Conservation (phyloP, 768 basidiomycete genomes). For the Nidularia pulvinata region DNA sequence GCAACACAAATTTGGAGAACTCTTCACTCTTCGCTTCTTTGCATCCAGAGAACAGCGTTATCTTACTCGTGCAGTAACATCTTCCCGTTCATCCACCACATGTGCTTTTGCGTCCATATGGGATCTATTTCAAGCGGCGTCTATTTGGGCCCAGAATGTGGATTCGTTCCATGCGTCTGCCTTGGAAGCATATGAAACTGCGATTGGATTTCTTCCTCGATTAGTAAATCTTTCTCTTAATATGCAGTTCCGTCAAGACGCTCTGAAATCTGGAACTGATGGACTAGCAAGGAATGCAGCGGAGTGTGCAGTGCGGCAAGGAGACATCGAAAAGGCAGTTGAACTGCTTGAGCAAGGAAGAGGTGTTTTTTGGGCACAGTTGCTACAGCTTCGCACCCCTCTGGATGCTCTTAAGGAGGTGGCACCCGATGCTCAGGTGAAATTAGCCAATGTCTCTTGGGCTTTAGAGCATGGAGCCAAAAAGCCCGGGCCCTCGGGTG, state of each 20-base stretch:
- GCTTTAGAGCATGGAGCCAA: too few relatives aligned
- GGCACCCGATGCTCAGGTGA: background rate
- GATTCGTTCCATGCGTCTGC: background rate
- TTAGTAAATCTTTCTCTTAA: background rate
- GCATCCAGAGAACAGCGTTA: too few relatives aligned
- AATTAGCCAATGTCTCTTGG: too few relatives aligned
- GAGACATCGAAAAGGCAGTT: background rate
- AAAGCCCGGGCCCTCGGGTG: too few relatives aligned
- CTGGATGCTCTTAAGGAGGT: background rate
- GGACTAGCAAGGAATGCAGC: background rate
- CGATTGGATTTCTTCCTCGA: background rate
- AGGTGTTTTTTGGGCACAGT: background rate
- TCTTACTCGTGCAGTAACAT: too few relatives aligned
- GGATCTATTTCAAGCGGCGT: too few relatives aligned
- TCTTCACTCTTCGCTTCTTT: too few relatives aligned
- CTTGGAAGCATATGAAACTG: background rate
- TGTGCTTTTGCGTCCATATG: too few relatives aligned
- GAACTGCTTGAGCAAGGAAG: background rate
- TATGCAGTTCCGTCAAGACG: background rate
- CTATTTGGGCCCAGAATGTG: background rate
- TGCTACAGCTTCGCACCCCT: background rate
- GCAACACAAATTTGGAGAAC: too few relatives aligned
- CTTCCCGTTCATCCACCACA: too few relatives aligned
- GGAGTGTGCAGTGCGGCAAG: background rate
- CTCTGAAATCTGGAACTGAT: background rate